Percentiles rank a stretch among this genome's conserved stretches.
Evolutionary conservation across 768 basidiomycete genomes (phyloP).

Genomic region (Lyophyllum semitale): DNA sequence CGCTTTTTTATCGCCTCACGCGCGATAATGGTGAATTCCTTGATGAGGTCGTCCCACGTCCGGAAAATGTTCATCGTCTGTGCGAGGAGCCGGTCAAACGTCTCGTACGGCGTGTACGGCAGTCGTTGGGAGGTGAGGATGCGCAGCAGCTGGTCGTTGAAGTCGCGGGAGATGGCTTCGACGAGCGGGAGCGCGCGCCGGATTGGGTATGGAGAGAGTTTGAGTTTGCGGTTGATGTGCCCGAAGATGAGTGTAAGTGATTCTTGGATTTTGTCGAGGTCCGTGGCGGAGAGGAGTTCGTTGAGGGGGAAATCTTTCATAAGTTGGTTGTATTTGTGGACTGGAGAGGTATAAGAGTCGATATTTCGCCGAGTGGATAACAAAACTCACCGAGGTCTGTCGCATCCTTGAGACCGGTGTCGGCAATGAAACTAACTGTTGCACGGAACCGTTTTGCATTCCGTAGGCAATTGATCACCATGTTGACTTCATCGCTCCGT

Average conservation of each 20-base stretch:
- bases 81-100: constrained; percentile 84
- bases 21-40: constrained; percentile 90
- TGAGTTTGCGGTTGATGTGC: constrained; percentile 94
- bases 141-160: constrained; percentile 91
- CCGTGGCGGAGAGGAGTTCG: constrained; percentile 94
- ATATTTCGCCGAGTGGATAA: neutral
- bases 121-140: constrained; percentile 90
- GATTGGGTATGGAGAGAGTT: constrained; percentile 95
- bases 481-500: constrained; percentile 86
- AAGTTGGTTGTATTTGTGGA: constrained; percentile 96
- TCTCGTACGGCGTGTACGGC: constrained; percentile 91
- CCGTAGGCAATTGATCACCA: constrained; percentile 91
- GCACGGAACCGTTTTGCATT: constrained; percentile 97
- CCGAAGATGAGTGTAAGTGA: constrained; percentile 84
- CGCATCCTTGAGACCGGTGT: constrained; percentile 95
- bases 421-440: constrained; percentile 96
- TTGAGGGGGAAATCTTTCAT: constrained; percentile 99
- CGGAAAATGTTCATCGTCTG: constrained; percentile 79
- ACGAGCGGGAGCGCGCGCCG: constrained; percentile 94
- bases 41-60: constrained; percentile 88
- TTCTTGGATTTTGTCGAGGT: constrained; percentile 93
- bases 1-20: constrained; percentile 92
- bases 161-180: constrained; percentile 97
- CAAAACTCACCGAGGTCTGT: constrained; percentile 72
- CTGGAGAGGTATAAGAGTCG: constrained; percentile 36